These are phyloP conservation scores for Saccharomycopsis fermentans DNA, from an alignment of 805 yeast species.

Conservation along the genomic window DNA sequence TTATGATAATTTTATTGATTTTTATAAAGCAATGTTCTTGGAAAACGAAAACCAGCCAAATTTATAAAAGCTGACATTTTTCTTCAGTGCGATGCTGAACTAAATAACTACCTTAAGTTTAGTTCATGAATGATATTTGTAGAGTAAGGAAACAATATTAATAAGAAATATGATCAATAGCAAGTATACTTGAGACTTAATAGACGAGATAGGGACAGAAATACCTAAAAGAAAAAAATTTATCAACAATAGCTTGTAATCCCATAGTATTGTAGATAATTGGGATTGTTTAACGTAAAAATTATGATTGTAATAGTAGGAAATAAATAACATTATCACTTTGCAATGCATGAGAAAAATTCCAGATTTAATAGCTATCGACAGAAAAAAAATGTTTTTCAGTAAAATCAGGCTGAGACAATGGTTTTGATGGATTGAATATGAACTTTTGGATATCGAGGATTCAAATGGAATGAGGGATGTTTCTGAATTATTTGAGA, in stretches of 20 bases:
- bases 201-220: background rate
- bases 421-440: background rate
- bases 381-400: background rate
- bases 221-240: background rate
- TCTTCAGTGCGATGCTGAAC: background rate
- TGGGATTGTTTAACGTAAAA: background rate
- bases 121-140: background rate
- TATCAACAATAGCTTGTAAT: background rate
- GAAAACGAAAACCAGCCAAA: background rate
- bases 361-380: background rate
- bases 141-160: background rate
- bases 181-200: background rate
- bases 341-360: background rate
- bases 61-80: background rate
- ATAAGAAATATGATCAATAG: background rate
- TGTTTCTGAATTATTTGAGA: background rate
- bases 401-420: background rate
- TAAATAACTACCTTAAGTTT: background rate
- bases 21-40: slow-evolving; percentile 7
- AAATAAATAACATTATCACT: background rate
- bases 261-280: background rate
- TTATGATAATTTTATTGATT: slow-evolving; percentile 10
- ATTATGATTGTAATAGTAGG: background rate
- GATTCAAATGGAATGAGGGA: background rate
- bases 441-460: background rate